Base-by-base conservation (phyloP, 2,329 filamentous ascomycete genomes). In the Metarhizium anisopliae region DNA sequence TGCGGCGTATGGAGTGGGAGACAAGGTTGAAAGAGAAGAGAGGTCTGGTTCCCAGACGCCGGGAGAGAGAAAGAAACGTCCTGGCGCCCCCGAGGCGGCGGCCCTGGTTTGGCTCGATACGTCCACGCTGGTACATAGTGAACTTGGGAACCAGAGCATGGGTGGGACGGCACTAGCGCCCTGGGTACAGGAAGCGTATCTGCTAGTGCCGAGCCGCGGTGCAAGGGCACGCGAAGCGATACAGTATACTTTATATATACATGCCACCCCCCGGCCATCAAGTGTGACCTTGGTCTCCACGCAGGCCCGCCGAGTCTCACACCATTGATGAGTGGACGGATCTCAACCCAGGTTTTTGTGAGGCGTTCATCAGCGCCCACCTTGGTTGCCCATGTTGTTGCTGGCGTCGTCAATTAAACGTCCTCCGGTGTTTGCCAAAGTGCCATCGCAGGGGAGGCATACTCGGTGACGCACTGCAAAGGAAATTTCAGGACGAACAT, bases 51-150 rank as follows among this genome's bases (percentile, higher is more conserved):
- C 63, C 64, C 65, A 67, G 63, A 62, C 63, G 63, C 64, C 64
- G 68, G 65, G 64, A 68, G 66, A 69, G 32, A 70, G 53, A 67
- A 66, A 70, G 66, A 70, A 71, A 69, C 67, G 68, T 68, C 64
- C 68, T 68, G 64, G 67, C 60, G 58, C 67, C 67, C 64, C 66
- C 66, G 63, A 67, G 68, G 64, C 66, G 67, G 65, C 66, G 67
- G 66, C 66, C 66, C 67, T 69, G 66, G 66, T 63, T 61, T 67
- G 65, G 61, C 64, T 67, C 62, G 60, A 67, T 66, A 65, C 61
- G 63, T 64, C 62, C 63, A 64, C 62, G 60, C 61, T 68, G 59
- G 64, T 69, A 67, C 32, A 35, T 35, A 11, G 7, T 35, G 6
- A 35, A 35, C 32, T 35, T 35, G 32, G 10, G 32, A 8, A 35